These are phyloP conservation scores for Papiliotrema fonsecae DNA, from an alignment of 1,284 basidiomycete species.

Conservation along the genomic window DNA sequence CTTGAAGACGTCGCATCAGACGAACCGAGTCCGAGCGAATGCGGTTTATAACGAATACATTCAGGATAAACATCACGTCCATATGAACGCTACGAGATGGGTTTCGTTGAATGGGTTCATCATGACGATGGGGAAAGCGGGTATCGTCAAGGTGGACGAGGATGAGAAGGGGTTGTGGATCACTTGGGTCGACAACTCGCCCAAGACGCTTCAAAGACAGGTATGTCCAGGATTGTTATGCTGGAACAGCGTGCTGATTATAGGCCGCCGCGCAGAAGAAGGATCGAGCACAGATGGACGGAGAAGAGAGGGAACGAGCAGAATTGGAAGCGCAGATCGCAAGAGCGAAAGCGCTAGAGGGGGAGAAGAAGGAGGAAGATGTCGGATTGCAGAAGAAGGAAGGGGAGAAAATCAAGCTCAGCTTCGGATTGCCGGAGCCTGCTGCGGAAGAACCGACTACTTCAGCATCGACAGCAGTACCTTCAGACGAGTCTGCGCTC, in stretches of 20 bases:
- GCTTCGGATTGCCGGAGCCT: conserved; percentile 29
- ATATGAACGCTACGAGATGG: conserved; percentile 99
- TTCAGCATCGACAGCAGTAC: conserved; percentile 1
- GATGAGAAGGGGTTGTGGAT: conserved; percentile 98
- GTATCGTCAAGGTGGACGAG: conserved; percentile 89
- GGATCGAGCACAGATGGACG: conserved; percentile 82
- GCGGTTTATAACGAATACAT: conserved; percentile 98
- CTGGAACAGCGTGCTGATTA: conserved; percentile 5
- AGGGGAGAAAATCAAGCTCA: conserved; percentile 50
- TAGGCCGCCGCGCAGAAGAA: conserved; percentile 87
- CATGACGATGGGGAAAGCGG: conserved; percentile 82
- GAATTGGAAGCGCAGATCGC: conserved; percentile 93
- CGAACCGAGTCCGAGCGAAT: conserved; percentile 89
- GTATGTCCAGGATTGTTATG: conserved; percentile 49
- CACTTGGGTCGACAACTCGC: conserved; percentile 93
- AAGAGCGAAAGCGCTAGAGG: conserved; percentile 56
- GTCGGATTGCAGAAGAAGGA: conserved; percentile 65
- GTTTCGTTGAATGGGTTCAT: conserved; percentile 91
- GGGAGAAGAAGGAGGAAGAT: conserved; percentile 45
- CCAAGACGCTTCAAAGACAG: conserved; percentile 85
- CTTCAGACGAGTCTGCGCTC: background rate
- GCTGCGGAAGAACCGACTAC: conserved; percentile 8
- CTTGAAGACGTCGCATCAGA: conserved; percentile 71
- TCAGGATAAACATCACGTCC: conserved; percentile 85
- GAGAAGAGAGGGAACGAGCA: conserved; percentile 87